Percentiles rank a stretch among this genome's conserved stretches.
Evolutionary conservation across 2,329 filamentous ascomycete species (phyloP).

Genomic region (Fusarium sp.): DNA sequence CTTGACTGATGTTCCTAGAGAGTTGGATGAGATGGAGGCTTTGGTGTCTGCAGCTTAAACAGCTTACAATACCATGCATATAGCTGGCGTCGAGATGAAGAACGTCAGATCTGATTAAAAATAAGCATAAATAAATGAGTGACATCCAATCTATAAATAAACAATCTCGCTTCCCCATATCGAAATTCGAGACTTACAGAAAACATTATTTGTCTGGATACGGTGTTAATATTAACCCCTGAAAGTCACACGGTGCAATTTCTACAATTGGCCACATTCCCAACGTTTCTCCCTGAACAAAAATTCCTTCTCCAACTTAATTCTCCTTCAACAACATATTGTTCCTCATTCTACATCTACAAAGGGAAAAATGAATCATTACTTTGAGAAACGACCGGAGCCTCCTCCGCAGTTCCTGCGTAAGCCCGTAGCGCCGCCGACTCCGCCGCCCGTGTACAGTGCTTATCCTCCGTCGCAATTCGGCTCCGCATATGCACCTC

Average conservation of each 20-base stretch:
- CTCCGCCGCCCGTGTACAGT: conserved; percentile 31
- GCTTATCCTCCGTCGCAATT: conserved; percentile 10
- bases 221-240: conserved; percentile 28
- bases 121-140: background rate
- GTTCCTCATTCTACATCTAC: background rate
- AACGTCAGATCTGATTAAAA: background rate
- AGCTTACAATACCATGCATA: background rate
- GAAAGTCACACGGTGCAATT: conserved; percentile 37
- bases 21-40: conserved; percentile 69
- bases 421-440: conserved; percentile 26
- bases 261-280: conserved; percentile 29
- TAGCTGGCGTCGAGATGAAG: background rate
- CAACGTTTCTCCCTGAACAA: conserved; percentile 25
- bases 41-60: conserved; percentile 41
- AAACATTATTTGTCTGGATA: conserved; percentile 16
- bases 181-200: background rate
- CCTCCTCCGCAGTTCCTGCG: conserved; percentile 22
- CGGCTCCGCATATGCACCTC: conserved; percentile 5
- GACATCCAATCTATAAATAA: conserved; percentile 17
- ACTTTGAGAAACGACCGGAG: conserved; percentile 25
- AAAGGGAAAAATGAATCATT: conserved; percentile 7
- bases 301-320: background rate
- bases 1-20: conserved; percentile 77
- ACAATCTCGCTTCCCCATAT: background rate
- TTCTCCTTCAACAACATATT: background rate